Base-by-base conservation (phyloP, 148 eudicot genomes). In the Rhododendron griersonianum region DNA sequence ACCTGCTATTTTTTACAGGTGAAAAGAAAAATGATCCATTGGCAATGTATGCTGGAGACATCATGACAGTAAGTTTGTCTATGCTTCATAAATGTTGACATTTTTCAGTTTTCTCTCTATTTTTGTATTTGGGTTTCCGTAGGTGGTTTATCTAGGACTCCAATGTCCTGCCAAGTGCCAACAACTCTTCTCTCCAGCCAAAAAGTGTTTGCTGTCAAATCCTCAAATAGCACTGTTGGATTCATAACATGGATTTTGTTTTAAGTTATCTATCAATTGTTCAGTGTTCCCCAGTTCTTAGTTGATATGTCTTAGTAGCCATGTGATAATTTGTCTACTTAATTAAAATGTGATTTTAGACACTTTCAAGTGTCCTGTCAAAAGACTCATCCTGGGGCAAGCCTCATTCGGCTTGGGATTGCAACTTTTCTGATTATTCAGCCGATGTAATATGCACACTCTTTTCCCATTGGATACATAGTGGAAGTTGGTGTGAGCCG, bases 21-120 rank as follows among this genome's bases (percentile, higher is more conserved):
- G 99, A 98, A 89, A 98, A 95, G 95, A 98, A 92, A 87, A 89
- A 93, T 89, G 98, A 98, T 86, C 99, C 99, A 45, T 86, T 98
- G 92, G 95, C 98, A 84, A 98, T 98, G 99, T 98, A 98, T 88
- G 99, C 96, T 44, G 98, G 98, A 69, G 99, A 95, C 90, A 94
- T 94, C 82, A 98, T 98, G 99, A 98, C 98, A 63, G 99, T 98
- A 89, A 91, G 98, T 87, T 39, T 78, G 39, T 61, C 81, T 41
- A 65, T 55, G 28, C 83, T 44, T 28, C 33, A 47, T 48, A 3
- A 84, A 84, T 5, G 11, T 16, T 13, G 39, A n/a, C 39, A 8
- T 5, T 84, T 47, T 47, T 41, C 67, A 16, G 8, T 2, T 55
- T 53, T 23, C 53, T 39, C 11, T 13, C 55, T 9, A 33, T 37